Percentiles rank a stretch among this genome's conserved stretches.
Evolutionary conservation across 2,329 filamentous ascomycete species (phyloP).

Genomic region (Verticillium dahliae): DNA sequence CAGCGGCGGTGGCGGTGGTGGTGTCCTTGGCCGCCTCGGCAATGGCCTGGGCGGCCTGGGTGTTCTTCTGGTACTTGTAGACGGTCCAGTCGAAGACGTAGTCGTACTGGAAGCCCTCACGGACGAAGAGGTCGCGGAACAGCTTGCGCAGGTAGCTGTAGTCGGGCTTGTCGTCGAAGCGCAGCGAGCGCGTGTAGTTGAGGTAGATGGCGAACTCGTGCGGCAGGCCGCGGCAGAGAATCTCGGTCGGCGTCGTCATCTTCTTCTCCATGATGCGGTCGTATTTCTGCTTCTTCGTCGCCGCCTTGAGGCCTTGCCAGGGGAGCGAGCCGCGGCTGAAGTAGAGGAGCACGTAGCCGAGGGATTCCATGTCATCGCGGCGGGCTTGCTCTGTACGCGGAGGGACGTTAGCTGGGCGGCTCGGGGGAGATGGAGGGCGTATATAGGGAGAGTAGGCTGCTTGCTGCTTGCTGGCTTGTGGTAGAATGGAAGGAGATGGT

Average conservation of each 20-base stretch:
- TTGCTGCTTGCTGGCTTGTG: no score
- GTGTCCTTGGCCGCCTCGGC: constrained; percentile 62
- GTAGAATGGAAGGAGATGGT: no score
- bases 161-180: constrained; percentile 99
- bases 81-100: constrained; percentile 99
- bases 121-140: constrained; percentile 98
- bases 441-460: no score
- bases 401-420: constrained; percentile 17
- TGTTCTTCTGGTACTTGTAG: constrained; percentile 99
- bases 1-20: no score
- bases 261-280: constrained; percentile 99
- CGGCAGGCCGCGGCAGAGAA: constrained; percentile 96
- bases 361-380: constrained; percentile 98
- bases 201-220: constrained; percentile 99
- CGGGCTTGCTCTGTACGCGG: constrained; percentile 76
- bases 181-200: constrained; percentile 97
- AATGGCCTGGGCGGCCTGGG: constrained; percentile 63
- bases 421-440: no score
- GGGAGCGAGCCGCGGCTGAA: constrained; percentile 98
- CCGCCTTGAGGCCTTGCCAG: constrained; percentile 97
- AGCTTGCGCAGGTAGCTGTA: constrained; percentile 99
- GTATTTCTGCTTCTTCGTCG: constrained; percentile 99
- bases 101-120: constrained; percentile 99
- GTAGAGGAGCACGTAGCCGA: constrained; percentile 99
- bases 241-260: constrained; percentile 99